Conservation (phyloP, 2,329 filamentous ascomycete species). For the Pseudogymnoascus sp. region DNA sequence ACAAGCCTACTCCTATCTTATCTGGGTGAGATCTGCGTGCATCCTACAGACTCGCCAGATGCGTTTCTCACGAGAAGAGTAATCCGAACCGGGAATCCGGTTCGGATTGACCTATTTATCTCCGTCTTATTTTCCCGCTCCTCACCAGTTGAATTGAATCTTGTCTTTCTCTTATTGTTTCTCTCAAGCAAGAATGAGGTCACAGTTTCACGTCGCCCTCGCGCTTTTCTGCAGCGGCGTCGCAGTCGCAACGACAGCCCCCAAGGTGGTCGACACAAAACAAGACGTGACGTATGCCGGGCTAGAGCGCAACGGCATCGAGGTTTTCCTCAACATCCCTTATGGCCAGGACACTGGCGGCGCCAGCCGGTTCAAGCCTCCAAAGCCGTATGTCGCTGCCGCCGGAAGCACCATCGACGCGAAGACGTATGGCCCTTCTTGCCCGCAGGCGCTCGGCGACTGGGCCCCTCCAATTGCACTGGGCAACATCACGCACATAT, state of each 20-base stretch:
- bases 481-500: conserved; percentile 32
- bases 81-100: not conserved
- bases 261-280: conserved; percentile 16
- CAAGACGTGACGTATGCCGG: conserved; percentile 35
- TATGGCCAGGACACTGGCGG: conserved; percentile 40
- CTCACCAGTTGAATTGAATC: not conserved
- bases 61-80: not conserved
- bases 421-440: conserved; percentile 34
- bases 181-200: not conserved
- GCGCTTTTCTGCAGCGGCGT: not conserved
- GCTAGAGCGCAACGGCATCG: conserved; percentile 35
- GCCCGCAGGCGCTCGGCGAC: conserved; percentile 33
- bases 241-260: not conserved
- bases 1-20: not conserved
- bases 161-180: not conserved
- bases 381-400: conserved; percentile 27
- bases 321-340: conserved; percentile 39
- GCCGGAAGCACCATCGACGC: conserved; percentile 31
- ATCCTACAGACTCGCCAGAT: not conserved
- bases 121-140: not conserved
- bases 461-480: conserved; percentile 27
- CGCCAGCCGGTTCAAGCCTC: conserved; percentile 38
- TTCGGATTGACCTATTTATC: not conserved
- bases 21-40: not conserved
- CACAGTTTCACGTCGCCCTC: not conserved